A percentile compares a stretch with the other conserved stretches of the same genome.
These are phyloP conservation scores for Eucalyptus melliodora DNA, from an alignment of 345 rosid genomes.

Conservation along the genomic window DNA sequence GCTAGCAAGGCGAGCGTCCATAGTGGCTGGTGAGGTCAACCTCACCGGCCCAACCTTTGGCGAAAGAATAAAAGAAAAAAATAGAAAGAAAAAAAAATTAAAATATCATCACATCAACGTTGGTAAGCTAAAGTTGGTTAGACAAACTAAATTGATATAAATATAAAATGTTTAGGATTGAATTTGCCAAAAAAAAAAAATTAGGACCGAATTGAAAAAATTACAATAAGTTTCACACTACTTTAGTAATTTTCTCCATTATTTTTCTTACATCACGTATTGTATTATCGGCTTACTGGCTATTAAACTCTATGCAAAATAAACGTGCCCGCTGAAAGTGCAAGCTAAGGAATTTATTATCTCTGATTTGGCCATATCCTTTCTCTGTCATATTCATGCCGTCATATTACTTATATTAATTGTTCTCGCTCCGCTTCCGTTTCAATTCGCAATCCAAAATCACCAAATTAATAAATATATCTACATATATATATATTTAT, in stretches of 20 bases:
- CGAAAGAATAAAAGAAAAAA: fast-evolving
- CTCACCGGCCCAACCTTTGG: fast-evolving
- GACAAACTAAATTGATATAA: fast-evolving
- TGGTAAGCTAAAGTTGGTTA: fast-evolving
- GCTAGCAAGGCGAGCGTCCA: fast-evolving
- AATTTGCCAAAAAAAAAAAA: fast-evolving
- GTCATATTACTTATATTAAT: background rate
- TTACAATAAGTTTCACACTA: fast-evolving
- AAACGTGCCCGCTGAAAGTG: background rate
- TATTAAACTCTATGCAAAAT: background rate
- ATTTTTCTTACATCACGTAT: background rate
- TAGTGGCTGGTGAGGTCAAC: fast-evolving
- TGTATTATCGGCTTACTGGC: background rate
- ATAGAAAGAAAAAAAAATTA: no score
- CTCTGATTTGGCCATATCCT: background rate
- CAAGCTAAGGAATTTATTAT: background rate
- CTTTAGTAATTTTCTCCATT: no score
- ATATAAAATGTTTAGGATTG: fast-evolving
- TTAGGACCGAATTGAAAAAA: no score
- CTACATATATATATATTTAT: no score
- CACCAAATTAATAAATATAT: background rate
- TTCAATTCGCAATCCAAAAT: background rate
- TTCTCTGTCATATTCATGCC: background rate
- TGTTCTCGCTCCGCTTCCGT: background rate
- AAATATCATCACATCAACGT: fast-evolving